These are phyloP conservation scores for Botrytis deweyae DNA, from an alignment of 2,329 filamentous ascomycete species.

Conservation along the genomic window DNA sequence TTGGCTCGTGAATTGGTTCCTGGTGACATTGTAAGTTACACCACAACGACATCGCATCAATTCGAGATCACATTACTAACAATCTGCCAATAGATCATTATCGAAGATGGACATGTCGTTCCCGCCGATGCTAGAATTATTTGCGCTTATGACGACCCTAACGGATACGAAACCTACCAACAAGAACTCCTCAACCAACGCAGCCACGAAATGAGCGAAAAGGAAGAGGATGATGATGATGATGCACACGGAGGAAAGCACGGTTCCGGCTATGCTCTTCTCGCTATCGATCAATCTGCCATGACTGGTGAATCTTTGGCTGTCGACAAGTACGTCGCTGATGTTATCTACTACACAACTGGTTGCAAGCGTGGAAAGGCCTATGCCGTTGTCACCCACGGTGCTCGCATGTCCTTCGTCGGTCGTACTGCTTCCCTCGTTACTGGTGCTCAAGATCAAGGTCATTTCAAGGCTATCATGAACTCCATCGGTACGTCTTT, in stretches of 20 bases:
- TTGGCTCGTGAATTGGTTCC: conserved; percentile 73
- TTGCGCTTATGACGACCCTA: conserved; percentile 68
- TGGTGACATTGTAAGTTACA: conserved; percentile 65
- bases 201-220: conserved; percentile 59
- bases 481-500: conserved; percentile 74
- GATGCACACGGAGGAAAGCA: conserved; percentile 56
- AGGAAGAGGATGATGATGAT: conserved; percentile 50
- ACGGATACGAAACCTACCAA: conserved; percentile 66
- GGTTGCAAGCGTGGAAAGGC: conserved; percentile 80
- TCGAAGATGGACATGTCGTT: conserved; percentile 71
- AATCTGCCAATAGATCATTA: conserved; percentile 51
- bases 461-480: conserved; percentile 83
- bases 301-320: conserved; percentile 80
- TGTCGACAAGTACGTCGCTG: conserved; percentile 77
- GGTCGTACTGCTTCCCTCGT: conserved; percentile 73
- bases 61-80: neutral
- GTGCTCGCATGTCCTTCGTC: conserved; percentile 72
- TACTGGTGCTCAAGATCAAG: conserved; percentile 71
- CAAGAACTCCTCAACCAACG: conserved; percentile 62
- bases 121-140: conserved; percentile 70
- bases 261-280: conserved; percentile 59
- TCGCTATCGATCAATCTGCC: conserved; percentile 75
- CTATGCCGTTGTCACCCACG: conserved; percentile 65
- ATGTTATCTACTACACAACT: conserved; percentile 74
- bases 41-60: neutral